Evolutionary conservation across 2,329 filamentous ascomycete genomes (phyloP).

Genomic region (Aureobasidium sp.): DNA sequence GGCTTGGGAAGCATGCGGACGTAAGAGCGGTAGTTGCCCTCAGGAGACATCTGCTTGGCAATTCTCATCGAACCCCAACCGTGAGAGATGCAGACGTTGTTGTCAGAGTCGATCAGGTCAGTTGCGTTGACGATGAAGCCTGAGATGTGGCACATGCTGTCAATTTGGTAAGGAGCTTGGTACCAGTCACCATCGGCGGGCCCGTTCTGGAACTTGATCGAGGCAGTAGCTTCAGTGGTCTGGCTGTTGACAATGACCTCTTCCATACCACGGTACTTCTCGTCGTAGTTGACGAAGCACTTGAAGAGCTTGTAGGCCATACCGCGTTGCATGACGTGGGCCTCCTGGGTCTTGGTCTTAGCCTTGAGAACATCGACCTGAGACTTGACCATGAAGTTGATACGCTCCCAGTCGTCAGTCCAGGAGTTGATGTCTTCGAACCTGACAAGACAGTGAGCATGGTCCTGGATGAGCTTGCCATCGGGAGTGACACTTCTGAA

Average conservation of each 20-base stretch:
- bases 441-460: slow-evolving; percentile 56
- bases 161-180: slow-evolving; percentile 54
- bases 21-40: slow-evolving; percentile 52
- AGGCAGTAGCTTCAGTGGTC: slow-evolving; percentile 49
- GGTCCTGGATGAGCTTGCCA: slow-evolving; percentile 52
- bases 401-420: slow-evolving; percentile 59
- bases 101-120: slow-evolving; percentile 52
- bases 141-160: slow-evolving; percentile 50
- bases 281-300: slow-evolving; percentile 50
- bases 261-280: slow-evolving; percentile 52
- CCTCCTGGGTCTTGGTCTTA: slow-evolving; percentile 57
- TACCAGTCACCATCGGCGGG: slow-evolving; percentile 50
- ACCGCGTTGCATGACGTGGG: slow-evolving; percentile 66
- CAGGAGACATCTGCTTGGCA: slow-evolving; percentile 44
- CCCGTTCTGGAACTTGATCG: slow-evolving; percentile 49
- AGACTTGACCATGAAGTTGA: slow-evolving; percentile 51
- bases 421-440: slow-evolving; percentile 56
- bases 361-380: slow-evolving; percentile 59
- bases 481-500: slow-evolving; percentile 54
- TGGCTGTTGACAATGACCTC: slow-evolving; percentile 53
- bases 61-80: slow-evolving; percentile 56
- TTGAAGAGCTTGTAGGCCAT: slow-evolving; percentile 71
- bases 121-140: slow-evolving; percentile 56
- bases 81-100: slow-evolving; percentile 55
- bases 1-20: slow-evolving; percentile 55